Percentiles rank a stretch among this genome's conserved stretches.
These are phyloP conservation scores for Physcomitrellopsis africana DNA, from an alignment of 225 moss, liverwort and hornwort species.

Conservation along the genomic window DNA sequence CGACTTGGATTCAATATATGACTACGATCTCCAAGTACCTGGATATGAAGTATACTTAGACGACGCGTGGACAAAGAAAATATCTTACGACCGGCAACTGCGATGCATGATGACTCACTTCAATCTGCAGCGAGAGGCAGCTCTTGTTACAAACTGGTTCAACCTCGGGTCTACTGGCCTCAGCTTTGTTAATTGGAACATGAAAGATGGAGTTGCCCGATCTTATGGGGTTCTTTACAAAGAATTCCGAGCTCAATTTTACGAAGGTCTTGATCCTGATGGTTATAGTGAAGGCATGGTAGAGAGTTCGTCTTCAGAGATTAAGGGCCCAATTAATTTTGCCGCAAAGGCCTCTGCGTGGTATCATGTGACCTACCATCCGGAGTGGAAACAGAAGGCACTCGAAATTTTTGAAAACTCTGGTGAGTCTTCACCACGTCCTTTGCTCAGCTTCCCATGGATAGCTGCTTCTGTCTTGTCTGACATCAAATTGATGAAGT, in stretches of 20 bases:
- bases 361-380: constrained; percentile 87
- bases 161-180: constrained; percentile 25
- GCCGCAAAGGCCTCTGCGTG: constrained; percentile 76
- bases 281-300: constrained; percentile 2
- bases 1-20: constrained; percentile 44
- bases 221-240: constrained; percentile 54
- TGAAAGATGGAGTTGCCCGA: constrained; percentile 60
- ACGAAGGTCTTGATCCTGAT: constrained; percentile 21
- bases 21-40: constrained; percentile 60
- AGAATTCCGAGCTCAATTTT: constrained; percentile 60
- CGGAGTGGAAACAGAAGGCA: constrained; percentile 53
- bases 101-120: constrained; percentile 77
- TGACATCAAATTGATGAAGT: constrained; percentile 38
- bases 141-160: constrained; percentile 67
- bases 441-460: constrained; percentile 67
- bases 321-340: constrained; percentile 19
- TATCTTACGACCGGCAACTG: constrained; percentile 64
- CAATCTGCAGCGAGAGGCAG: constrained; percentile 62
- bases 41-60: constrained; percentile 70
- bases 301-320: neutral
- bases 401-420: constrained; percentile 33
- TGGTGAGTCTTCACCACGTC: constrained; percentile 32
- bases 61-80: constrained; percentile 69
- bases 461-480: constrained; percentile 50
- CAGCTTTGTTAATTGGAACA: constrained; percentile 44